These are phyloP conservation scores for Styphnolobium japonicum DNA, from an alignment of 306 rosid genomes.

Conservation along the genomic window DNA sequence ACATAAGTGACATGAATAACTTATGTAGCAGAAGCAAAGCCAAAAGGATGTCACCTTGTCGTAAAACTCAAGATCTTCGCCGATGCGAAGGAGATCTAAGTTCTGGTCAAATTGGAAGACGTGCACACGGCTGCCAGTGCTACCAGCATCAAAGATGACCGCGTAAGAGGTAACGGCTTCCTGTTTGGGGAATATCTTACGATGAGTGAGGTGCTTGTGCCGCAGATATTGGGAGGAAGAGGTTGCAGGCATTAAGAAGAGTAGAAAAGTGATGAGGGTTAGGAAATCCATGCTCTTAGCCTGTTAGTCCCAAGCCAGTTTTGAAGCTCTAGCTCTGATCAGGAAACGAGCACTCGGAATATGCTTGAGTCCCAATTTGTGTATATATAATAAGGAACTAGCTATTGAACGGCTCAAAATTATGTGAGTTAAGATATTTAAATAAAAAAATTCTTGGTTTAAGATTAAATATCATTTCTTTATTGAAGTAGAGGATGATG, in stretches of 20 bases:
- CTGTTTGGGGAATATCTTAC: slow-evolving; percentile 37
- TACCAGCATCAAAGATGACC: slow-evolving; percentile 81
- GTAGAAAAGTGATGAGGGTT: slow-evolving; percentile 38
- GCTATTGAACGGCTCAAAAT: no score
- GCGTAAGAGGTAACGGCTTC: slow-evolving; percentile 41
- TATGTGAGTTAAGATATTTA: no score
- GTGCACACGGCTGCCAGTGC: slow-evolving; percentile 83
- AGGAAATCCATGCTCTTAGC: not conserved
- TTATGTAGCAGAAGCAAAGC: not conserved
- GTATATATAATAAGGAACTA: no score
- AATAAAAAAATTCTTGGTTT: no score
- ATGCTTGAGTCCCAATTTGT: no score
- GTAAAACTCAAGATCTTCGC: slow-evolving; percentile 51
- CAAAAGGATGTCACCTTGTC: slow-evolving; percentile 27
- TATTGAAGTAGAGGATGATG: no score
- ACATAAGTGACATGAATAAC: not conserved
- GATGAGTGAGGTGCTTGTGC: slow-evolving; percentile 31
- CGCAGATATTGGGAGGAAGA: slow-evolving; percentile 17
- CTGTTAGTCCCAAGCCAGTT: no score
- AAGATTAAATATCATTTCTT: no score
- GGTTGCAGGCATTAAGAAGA: slow-evolving; percentile 45
- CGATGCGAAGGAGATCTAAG: slow-evolving; percentile 63
- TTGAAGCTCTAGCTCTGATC: no score
- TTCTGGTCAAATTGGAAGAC: slow-evolving; percentile 61
- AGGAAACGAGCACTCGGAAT: no score